A percentile compares a stretch with the other conserved stretches of the same genome.
phyloP scores from a whole-genome alignment of 768 basidiomycete genomes.

The Rhodocollybia butyracea region DNA sequence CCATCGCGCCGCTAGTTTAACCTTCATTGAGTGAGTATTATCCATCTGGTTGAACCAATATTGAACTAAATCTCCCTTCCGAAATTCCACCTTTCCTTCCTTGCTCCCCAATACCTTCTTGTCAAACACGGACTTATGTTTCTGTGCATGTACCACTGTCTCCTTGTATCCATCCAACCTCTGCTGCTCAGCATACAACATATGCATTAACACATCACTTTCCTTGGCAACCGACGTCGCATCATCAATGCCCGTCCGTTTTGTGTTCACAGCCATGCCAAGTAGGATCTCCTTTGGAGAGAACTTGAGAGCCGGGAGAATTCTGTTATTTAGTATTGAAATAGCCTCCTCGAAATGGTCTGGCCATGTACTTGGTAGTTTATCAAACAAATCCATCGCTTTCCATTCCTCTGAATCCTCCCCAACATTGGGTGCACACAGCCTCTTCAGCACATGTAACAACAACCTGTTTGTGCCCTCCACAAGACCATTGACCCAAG shows the following conservation, averaged over 20 bases:
- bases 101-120: too few species aligned
- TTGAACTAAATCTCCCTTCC: too few species aligned
- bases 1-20: too few species aligned
- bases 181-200: not conserved
- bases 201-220: not conserved
- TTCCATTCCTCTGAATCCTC: slow-evolving; percentile 22
- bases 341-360: slow-evolving; percentile 27
- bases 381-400: slow-evolving; percentile 10
- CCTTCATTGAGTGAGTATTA: too few species aligned
- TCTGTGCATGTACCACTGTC: not conserved
- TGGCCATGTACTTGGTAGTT: slow-evolving; percentile 30
- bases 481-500: slow-evolving; percentile 37
- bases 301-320: not conserved
- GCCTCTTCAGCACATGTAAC: slow-evolving; percentile 19
- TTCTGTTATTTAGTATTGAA: not conserved
- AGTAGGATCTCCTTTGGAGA: not conserved
- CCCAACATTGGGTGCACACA: slow-evolving; percentile 30
- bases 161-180: not conserved
- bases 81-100: too few species aligned
- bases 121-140: too few species aligned
- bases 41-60: too few species aligned
- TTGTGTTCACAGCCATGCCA: not conserved
- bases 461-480: slow-evolving; percentile 31
- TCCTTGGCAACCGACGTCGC: not conserved
- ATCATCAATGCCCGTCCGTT: not conserved